These are phyloP conservation scores for Cylindrodendrum hubeiense DNA, from an alignment of 2,329 filamentous ascomycete genomes.

Conservation along the genomic window DNA sequence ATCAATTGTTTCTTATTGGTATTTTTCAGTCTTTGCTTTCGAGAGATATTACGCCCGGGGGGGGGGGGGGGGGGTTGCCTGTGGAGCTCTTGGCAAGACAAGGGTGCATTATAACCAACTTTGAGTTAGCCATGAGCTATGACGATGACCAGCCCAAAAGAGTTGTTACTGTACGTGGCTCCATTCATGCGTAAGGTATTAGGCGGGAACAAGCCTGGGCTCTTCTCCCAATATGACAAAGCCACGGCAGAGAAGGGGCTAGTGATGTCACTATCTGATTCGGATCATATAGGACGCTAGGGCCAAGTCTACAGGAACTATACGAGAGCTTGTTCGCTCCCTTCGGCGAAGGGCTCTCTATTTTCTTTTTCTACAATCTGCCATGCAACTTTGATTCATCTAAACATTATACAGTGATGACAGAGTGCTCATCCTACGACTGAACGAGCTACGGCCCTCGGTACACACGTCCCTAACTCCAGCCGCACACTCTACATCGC, in stretches of 20 bases:
- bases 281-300: neutral
- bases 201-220: neutral
- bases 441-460: neutral
- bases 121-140: neutral
- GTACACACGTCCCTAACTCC: neutral
- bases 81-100: neutral
- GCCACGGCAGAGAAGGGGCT: neutral
- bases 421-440: neutral
- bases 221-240: neutral
- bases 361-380: neutral
- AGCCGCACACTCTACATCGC: neutral
- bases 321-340: neutral
- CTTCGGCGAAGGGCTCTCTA: neutral
- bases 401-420: neutral
- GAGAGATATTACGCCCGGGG: no score
- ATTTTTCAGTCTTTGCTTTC: no score
- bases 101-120: neutral
- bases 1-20: no score
- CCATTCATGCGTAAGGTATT: no score
- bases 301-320: neutral
- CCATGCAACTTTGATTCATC: neutral
- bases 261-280: constrained; percentile 9
- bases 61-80: no score
- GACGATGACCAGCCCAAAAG: no score
- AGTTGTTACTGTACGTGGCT: neutral